Conservation (phyloP, 2,329 filamentous ascomycete genomes). For the Harringtonia lauricola region DNA sequence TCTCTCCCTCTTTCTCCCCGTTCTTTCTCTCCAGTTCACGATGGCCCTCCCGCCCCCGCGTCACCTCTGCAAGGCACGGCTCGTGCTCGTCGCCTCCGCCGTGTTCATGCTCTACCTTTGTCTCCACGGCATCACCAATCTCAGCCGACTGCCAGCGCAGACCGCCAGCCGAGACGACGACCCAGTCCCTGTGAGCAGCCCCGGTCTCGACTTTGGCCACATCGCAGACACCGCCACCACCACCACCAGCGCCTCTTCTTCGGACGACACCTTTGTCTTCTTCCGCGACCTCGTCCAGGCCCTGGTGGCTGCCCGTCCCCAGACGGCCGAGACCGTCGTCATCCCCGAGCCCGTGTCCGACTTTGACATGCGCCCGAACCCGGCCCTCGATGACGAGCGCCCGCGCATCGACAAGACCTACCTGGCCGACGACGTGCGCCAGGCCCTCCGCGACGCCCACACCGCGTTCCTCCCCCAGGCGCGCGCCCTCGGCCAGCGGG, state of each 20-base stretch:
- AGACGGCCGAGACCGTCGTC: constrained; percentile 2
- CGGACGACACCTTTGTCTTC: constrained; percentile 10
- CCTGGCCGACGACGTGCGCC: constrained; percentile 2
- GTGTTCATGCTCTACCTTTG: too few species aligned
- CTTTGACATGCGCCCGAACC: constrained; percentile 5
- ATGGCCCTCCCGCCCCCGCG: too few species aligned
- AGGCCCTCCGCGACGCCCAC: constrained; percentile 3
- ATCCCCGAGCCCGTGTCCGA: constrained; percentile 1
- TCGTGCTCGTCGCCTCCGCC: too few species aligned
- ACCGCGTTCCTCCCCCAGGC: not conserved
- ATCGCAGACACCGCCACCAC: not conserved
- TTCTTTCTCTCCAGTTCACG: too few species aligned
- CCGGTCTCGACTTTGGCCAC: too few species aligned
- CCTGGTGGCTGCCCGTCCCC: constrained; percentile 5
- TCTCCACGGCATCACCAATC: too few species aligned
- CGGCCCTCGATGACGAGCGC: not conserved
- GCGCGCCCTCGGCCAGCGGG: not conserved
- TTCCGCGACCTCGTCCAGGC: constrained; percentile 8
- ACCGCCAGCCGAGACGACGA: too few species aligned
- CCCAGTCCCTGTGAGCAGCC: too few species aligned
- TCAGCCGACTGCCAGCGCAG: too few species aligned
- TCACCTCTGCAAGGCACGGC: too few species aligned
- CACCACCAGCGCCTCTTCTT: constrained; percentile 7
- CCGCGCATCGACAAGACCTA: constrained; percentile 4
- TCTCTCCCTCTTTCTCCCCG: too few species aligned